These are phyloP conservation scores for Penicillium sp. DNA, from an alignment of 2,329 filamentous ascomycete species.

Conservation along the genomic window DNA sequence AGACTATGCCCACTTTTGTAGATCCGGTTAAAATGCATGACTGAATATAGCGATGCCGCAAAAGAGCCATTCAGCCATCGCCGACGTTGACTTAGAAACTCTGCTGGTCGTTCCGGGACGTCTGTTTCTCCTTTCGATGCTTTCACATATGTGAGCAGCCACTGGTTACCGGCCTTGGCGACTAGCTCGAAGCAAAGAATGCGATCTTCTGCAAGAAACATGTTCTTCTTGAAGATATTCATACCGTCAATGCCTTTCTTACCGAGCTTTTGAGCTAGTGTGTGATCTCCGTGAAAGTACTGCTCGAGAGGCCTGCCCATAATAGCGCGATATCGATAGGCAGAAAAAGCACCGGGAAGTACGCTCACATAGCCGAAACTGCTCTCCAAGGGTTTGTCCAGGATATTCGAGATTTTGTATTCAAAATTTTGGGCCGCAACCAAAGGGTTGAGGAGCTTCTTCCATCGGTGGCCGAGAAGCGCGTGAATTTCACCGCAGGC, in stretches of 20 bases:
- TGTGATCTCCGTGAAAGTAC: constrained; percentile 98
- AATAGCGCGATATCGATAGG: constrained; percentile 92
- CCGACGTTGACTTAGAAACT: constrained; percentile 94
- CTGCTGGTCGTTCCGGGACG: constrained; percentile 88
- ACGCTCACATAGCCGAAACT: constrained; percentile 96
- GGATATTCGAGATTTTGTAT: constrained; percentile 98
- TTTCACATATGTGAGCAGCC: constrained; percentile 97
- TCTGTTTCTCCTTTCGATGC: constrained; percentile 97
- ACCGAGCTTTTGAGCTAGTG: constrained; percentile 82
- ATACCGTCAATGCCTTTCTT: constrained; percentile 98
- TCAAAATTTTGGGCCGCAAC: constrained; percentile 96
- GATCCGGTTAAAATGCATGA: constrained; percentile 96
- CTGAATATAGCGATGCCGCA: constrained; percentile 86
- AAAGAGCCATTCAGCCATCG: constrained; percentile 98
- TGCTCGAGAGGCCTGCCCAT: constrained; percentile 93
- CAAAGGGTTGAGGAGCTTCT: constrained; percentile 85
- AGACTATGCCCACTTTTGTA: constrained; percentile 96
- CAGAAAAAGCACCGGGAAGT: constrained; percentile 93
- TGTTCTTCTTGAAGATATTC: constrained; percentile 99
- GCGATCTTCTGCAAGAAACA: constrained; percentile 99
- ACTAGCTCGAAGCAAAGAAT: constrained; percentile 97
- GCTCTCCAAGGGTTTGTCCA: constrained; percentile 92
- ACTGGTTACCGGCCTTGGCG: constrained; percentile 94
- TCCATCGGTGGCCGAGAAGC: constrained; percentile 83
- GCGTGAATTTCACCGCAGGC: constrained; percentile 97